Base-by-base conservation (phyloP, 139 green algal species). In the Chlorella sp. region DNA sequence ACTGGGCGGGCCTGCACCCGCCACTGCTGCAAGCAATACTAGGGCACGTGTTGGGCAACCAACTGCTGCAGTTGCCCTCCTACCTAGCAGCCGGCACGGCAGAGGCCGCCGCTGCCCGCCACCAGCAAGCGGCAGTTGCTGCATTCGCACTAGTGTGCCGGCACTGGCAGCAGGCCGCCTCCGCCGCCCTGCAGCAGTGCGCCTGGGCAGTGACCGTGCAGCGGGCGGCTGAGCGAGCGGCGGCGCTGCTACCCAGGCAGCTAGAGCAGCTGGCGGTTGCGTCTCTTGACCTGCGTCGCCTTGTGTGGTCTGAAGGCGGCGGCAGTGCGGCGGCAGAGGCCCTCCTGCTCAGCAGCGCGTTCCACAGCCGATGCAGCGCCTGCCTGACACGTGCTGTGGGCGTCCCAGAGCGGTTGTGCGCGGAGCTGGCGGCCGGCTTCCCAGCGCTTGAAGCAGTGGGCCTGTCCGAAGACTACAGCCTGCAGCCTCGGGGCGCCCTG, bases 1-100 rank as follows among this genome's bases (percentile, higher is more conserved):
- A 82, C 28, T 82, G 76, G 76, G 76, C 57, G 2, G 60, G 76
- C 38, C 60, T 72, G 36, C 34, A 41, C 57, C 26, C 57, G 4
- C 60, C 56, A 4, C 36, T 82, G 60, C 76, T 82, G 34, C 38
- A 73, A 28, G 4, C 47, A 41, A 28, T 81, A 9, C 12, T 81
- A 21, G 38, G 17, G 60, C 57, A 73, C 12, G 56, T 63, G 32
- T 21, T 81, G 11, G 74, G n/a, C n/a, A 28, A 34, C 4, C 15
- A 20, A 7, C 28, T 32, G 3, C n/a, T 79, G 6, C 44, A 28
- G 15, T 18, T 65, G 23, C 44, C n/a, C 21, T 1, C 5, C 28
- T 79, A 41, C 17, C 38, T 82, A 20, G 60, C 15, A 12, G 25
- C 21, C 9, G 32, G 23, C 12, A 34, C 15, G 1, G 32, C 32